phyloP scores from a whole-genome alignment of 2,329 filamentous ascomycete species.

The Colletotrichum tanaceti region DNA sequence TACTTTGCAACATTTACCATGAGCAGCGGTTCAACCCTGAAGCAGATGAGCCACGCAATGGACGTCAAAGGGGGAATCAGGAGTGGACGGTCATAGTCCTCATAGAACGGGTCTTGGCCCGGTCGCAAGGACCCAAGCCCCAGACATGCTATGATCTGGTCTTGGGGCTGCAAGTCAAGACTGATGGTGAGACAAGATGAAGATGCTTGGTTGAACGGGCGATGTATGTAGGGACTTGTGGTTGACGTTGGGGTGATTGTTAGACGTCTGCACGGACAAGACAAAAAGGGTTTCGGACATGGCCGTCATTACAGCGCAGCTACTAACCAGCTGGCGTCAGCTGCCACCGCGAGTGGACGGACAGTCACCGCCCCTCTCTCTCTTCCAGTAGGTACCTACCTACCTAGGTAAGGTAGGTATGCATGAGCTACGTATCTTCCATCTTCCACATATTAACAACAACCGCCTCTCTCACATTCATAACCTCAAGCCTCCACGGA shows the following conservation, averaged over 20 bases:
- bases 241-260: conserved; percentile 1
- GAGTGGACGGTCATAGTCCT: background rate
- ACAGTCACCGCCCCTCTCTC: too few species aligned
- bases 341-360: too few species aligned
- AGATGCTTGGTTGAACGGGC: background rate
- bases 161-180: background rate
- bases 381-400: too few species aligned
- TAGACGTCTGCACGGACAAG: conserved; percentile 3
- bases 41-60: conserved; percentile 1
- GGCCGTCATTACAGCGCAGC: background rate
- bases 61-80: background rate
- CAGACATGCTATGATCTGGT: conserved; percentile 15
- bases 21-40: background rate
- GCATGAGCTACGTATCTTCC: too few species aligned
- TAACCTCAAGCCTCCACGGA: background rate
- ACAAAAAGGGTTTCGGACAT: conserved; percentile 1
- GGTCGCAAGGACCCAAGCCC: conserved; percentile 19
- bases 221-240: background rate
- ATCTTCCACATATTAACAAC: too few species aligned
- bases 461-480: background rate
- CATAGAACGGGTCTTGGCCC: conserved; percentile 20
- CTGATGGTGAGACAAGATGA: background rate
- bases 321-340: too few species aligned
- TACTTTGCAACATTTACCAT: background rate
- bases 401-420: too few species aligned